Percentiles rank a stretch among this genome's conserved stretches.
These are phyloP conservation scores for Microsporum canis DNA, from an alignment of 2,329 filamentous ascomycete genomes.

Conservation along the genomic window DNA sequence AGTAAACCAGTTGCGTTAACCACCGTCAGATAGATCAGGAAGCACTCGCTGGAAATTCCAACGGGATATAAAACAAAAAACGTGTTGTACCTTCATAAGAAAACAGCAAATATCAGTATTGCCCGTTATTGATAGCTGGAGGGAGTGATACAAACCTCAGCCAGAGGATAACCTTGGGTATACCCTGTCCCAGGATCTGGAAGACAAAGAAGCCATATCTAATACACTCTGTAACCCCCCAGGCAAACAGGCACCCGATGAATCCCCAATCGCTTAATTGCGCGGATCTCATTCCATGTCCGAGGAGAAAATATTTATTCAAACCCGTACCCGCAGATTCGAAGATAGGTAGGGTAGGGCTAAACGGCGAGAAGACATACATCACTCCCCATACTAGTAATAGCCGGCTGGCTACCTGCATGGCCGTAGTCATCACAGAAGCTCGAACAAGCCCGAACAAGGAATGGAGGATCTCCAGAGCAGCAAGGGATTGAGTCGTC, in stretches of 20 bases:
- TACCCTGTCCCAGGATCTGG: slow-evolving; percentile 43
- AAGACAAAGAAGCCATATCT: slow-evolving; percentile 86
- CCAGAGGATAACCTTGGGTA: slow-evolving; percentile 61
- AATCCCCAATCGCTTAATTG: slow-evolving; percentile 33
- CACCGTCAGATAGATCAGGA: slow-evolving; percentile 61
- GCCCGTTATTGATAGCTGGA: not conserved
- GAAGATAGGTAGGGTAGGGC: not conserved
- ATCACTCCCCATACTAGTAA: slow-evolving; percentile 82
- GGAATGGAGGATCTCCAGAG: slow-evolving; percentile 74
- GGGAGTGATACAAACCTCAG: slow-evolving; percentile 44
- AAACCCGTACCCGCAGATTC: not conserved
- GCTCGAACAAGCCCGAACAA: slow-evolving; percentile 71
- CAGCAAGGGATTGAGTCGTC: slow-evolving; percentile 71
- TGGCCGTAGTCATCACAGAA: slow-evolving; percentile 69
- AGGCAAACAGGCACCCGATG: slow-evolving; percentile 56
- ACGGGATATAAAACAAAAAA: slow-evolving; percentile 90
- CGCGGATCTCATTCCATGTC: slow-evolving; percentile 14
- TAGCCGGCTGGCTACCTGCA: slow-evolving; percentile 82
- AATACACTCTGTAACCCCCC: slow-evolving; percentile 84
- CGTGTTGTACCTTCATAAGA: slow-evolving; percentile 53
- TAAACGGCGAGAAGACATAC: slow-evolving; percentile 51
- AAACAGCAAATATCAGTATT: slow-evolving; percentile 3
- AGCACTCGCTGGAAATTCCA: slow-evolving; percentile 79
- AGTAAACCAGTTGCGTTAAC: slow-evolving; percentile 44
- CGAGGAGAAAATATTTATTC: not conserved